phyloP scores from a whole-genome alignment of 2,329 filamentous ascomycete species.

The Beauveria sp. region DNA sequence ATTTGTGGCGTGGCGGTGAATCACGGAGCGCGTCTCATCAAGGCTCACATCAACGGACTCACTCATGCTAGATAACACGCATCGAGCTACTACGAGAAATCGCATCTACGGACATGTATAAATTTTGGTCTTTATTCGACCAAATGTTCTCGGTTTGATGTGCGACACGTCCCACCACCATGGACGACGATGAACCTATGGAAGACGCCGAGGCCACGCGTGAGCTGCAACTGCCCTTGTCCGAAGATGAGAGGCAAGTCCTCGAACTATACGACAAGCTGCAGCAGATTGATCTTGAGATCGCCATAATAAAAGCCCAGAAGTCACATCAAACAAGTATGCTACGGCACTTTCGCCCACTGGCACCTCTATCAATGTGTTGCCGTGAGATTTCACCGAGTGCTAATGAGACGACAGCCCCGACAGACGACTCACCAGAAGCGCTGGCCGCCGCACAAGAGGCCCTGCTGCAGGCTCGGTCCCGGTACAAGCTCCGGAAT shows the following conservation, averaged over 20 bases:
- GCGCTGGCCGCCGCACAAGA: constrained; percentile 52
- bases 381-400: background rate
- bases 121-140: background rate
- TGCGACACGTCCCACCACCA: background rate
- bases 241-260: constrained; percentile 56
- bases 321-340: constrained; percentile 29
- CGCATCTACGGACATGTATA: background rate
- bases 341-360: background rate
- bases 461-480: constrained; percentile 62
- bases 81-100: background rate
- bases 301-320: constrained; percentile 54
- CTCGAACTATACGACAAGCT: constrained; percentile 65
- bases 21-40: background rate
- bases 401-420: constrained; percentile 12
- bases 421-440: constrained; percentile 35
- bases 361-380: too few relatives aligned
- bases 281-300: constrained; percentile 64
- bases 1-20: background rate
- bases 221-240: constrained; percentile 43
- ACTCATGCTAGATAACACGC: background rate
- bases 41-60: background rate
- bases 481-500: constrained; percentile 61
- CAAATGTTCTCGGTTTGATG: background rate
- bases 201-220: constrained; percentile 25
- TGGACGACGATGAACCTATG: constrained; percentile 23